Conservation (phyloP, 192 early-diverging fungal genomes). For the Mortierella hygrophila region DNA sequence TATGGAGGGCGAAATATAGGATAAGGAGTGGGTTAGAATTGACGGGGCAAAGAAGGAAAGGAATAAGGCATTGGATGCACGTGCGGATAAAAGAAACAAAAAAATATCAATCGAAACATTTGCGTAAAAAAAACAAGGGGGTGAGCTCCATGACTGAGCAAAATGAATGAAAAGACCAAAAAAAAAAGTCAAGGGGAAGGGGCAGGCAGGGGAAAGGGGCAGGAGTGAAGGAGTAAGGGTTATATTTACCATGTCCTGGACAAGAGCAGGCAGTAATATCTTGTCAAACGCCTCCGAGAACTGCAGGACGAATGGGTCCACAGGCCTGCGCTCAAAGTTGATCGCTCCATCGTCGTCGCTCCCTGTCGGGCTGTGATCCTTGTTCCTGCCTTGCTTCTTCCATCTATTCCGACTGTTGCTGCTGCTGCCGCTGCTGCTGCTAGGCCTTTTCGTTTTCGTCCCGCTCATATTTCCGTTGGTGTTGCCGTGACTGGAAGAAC, state of each 20-base stretch:
- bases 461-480: background rate
- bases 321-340: background rate
- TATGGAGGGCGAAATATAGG: background rate
- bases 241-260: constrained; percentile 43
- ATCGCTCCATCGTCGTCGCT: background rate
- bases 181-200: background rate
- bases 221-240: background rate
- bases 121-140: background rate
- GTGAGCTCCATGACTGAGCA: background rate
- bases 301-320: constrained; percentile 44
- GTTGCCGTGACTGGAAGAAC: background rate
- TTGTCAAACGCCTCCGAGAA: constrained; percentile 48
- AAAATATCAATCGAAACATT: constrained; percentile 6
- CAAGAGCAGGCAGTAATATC: constrained; percentile 36
- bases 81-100: background rate
- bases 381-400: background rate
- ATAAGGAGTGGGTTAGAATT: constrained; percentile 1
- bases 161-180: constrained; percentile 1
- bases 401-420: background rate
- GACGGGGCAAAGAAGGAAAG: background rate
- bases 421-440: too few species aligned
- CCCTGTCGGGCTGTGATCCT: background rate
- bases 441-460: background rate
- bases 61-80: background rate
- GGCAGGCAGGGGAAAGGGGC: too few species aligned